Base-by-base conservation (phyloP, 768 basidiomycete species). In the Lentinula aciculospora region DNA sequence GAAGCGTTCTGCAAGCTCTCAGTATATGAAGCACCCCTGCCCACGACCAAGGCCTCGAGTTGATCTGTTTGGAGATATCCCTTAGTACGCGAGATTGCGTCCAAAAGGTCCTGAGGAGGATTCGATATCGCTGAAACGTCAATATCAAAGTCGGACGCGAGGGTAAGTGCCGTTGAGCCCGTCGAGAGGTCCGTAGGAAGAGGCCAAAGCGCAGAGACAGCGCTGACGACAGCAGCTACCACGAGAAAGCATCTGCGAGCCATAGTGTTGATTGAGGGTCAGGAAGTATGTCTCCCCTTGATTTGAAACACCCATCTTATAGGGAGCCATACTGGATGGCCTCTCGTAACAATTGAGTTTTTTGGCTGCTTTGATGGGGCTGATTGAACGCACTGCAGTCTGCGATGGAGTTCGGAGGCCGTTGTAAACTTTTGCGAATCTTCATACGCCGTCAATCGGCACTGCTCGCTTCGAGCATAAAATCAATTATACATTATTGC, bases 11-110 rank as follows among this genome's bases (percentile, higher is more conserved):
- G 34, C 57, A 75, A 54, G 15, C 66, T 58, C 2, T 42, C 23
- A 2, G 65, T 64, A 62, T 76, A 71, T 1, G 62, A 67, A 12
- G 71, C 63, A 19, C 75, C 76, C 47, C 77, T 72, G 19, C 73
- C 74, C 44, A 76, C 67, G 60, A 75, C 71, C 47, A 80, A 71
- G 13, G 71, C 68, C 31, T 68, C 69, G 47, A 76, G 71, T 58
- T 74, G 68, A 65, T 79, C 79, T 19, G 64, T 67, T 45, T 62
- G 55, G 53, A 78, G 54, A 60, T 62, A 63, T 12, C 40, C 34
- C 61, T 63, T 66, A 2, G 75, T 71, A 53, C 72, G 73, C 12
- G 58, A 15, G 15, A 73, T 67, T 36, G 79, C 79, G 13, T 66
- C 69, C 47, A 64, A 27, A 44, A 80, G 66, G 66, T 80, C 79